Evolutionary conservation across 169 alveolate species (phyloP).

Genomic region (Eimeria nieschulzi): DNA sequence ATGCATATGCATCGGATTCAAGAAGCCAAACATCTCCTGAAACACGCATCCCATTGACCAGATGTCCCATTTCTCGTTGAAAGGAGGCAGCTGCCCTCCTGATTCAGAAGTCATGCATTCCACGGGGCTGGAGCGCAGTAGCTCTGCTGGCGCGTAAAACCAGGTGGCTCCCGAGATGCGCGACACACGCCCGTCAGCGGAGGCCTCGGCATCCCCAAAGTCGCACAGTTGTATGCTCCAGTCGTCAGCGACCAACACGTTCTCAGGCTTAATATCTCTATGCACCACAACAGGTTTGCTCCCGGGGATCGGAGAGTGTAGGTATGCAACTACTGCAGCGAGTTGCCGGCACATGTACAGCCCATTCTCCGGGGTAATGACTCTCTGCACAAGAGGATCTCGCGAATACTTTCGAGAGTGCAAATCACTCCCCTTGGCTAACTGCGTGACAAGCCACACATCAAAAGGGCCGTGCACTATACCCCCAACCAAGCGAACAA

Average conservation of each 20-base stretch:
- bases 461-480: conserved; percentile 89
- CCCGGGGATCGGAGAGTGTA: conserved; percentile 87
- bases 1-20: conserved; percentile 69
- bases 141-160: conserved; percentile 93
- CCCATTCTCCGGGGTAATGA: conserved; percentile 73
- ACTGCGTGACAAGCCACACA: conserved; percentile 90
- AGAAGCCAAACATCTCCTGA: conserved; percentile 84
- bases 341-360: conserved; percentile 89
- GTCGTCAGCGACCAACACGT: conserved; percentile 81
- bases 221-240: conserved; percentile 84
- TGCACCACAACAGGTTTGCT: conserved; percentile 82
- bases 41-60: conserved; percentile 88
- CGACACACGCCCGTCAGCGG: conserved; percentile 84
- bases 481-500: conserved; percentile 85
- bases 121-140: conserved; percentile 84
- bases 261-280: conserved; percentile 86
- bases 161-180: conserved; percentile 92
- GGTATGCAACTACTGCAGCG: conserved; percentile 84
- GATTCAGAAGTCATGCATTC: conserved; percentile 39
- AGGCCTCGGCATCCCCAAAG: conserved; percentile 88
- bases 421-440: conserved; percentile 86
- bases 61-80: conserved; percentile 84
- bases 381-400: conserved; percentile 56
- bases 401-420: conserved; percentile 87
- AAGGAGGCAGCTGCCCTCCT: conserved; percentile 42